A percentile compares a stretch with the other conserved stretches of the same genome.
Conservation (phyloP, 768 basidiomycete species). For the Butyriboletus loyo region DNA sequence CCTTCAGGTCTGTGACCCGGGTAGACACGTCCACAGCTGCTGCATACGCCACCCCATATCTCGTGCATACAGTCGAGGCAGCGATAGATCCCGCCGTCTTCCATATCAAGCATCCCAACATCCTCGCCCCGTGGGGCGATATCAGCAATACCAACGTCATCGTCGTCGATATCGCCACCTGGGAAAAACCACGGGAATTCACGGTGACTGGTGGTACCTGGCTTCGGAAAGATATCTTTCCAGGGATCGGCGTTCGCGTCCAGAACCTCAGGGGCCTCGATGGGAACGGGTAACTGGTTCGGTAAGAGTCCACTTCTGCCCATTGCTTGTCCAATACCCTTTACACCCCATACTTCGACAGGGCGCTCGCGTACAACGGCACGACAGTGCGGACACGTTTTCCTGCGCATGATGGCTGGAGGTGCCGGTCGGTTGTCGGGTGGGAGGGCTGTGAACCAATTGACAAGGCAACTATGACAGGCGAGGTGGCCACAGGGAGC, state of each 20-base stretch:
- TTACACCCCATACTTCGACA: constrained; percentile 47
- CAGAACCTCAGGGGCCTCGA: constrained; percentile 25
- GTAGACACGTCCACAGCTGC: constrained; percentile 58
- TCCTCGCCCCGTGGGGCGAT: constrained; percentile 31
- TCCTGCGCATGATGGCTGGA: constrained; percentile 35
- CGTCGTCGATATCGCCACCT: constrained; percentile 17
- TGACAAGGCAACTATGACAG: constrained; percentile 68
- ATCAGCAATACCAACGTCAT: constrained; percentile 15
- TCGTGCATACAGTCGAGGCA: constrained; percentile 78
- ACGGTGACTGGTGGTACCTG: background rate
- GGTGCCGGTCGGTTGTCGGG: constrained; percentile 22
- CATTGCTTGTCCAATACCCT: constrained; percentile 43
- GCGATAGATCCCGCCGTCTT: constrained; percentile 75
- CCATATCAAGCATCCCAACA: constrained; percentile 65
- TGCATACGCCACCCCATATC: constrained; percentile 68
- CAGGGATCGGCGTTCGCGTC: constrained; percentile 53
- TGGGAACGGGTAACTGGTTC: constrained; percentile 23
- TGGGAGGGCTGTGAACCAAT: constrained; percentile 64
- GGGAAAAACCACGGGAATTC: constrained; percentile 26
- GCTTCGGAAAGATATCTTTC: constrained; percentile 55
- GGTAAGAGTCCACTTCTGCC: constrained; percentile 51
- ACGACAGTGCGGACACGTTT: constrained; percentile 46
- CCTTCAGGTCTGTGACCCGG: constrained; percentile 42
- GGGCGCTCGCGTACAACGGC: constrained; percentile 44
- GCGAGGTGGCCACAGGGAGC: constrained; percentile 74